phyloP scores from a whole-genome alignment of 2,329 filamentous ascomycete species.

The Penicillium sp. region DNA sequence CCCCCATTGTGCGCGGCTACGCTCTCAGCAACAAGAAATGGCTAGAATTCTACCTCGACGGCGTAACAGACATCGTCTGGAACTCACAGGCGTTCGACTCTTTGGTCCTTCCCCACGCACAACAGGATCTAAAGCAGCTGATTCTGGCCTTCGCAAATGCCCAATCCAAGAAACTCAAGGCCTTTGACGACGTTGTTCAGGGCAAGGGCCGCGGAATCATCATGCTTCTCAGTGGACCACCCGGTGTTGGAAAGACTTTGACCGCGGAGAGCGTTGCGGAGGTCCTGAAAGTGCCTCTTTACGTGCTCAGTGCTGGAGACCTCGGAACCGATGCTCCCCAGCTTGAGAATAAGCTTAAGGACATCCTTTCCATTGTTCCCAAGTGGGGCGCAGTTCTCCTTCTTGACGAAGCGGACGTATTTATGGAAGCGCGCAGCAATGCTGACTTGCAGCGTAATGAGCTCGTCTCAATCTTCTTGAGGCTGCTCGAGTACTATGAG shows the following conservation, averaged over 20 bases:
- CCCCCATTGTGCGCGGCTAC: background rate
- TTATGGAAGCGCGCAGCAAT: conserved; percentile 39
- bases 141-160: background rate
- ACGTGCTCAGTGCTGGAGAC: conserved; percentile 54
- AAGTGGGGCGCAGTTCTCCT: conserved; percentile 59
- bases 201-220: background rate
- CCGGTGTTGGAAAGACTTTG: conserved; percentile 1
- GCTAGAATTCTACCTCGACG: conserved; percentile 11
- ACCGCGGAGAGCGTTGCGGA: conserved; percentile 48
- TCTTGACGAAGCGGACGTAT: conserved; percentile 52
- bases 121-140: background rate
- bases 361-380: conserved; percentile 53
- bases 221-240: background rate
- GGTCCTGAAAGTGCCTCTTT: conserved; percentile 56
- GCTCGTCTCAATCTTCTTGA: conserved; percentile 46
- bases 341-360: conserved; percentile 51
- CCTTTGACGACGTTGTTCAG: conserved; percentile 1
- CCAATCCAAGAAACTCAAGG: background rate
- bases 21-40: conserved; percentile 14
- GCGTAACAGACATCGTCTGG: conserved; percentile 14
- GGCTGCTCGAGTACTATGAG: conserved; percentile 35
- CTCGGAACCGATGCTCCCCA: conserved; percentile 49
- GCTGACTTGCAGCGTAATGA: conserved; percentile 51
- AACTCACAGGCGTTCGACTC: background rate
- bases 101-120: background rate